Evolutionary conservation across 2,329 filamentous ascomycete species (phyloP), one percentile per base, ranked within the genome.

Genomic region (Calonectria naviculata): DNA sequence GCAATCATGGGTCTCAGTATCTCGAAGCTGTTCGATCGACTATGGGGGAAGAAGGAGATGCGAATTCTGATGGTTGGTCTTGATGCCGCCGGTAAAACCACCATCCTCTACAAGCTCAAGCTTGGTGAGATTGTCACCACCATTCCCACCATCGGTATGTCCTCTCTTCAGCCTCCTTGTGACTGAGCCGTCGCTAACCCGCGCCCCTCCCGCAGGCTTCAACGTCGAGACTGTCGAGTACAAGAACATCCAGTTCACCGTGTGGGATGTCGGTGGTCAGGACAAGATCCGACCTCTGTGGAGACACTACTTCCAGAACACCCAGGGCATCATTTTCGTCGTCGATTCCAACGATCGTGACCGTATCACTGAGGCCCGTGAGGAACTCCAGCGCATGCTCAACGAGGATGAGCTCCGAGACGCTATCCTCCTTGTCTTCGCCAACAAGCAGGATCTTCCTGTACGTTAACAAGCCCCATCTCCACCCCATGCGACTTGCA

Each of bases 41-140:
- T 98, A 86, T 98, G 95, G 93, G 95, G 96, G 83, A 98, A 98
- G 93, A 98, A 98, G 93, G 97, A 99, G 92, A 99, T 99, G 97
- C 93, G 97, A 90, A 98, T 99, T 89, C 87, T 99, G 87, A 99
- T 99, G 97, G 95, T 99, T 81, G 97, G 97, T 91, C 93, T 99
- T 82, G 97, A 99, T 87, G 97, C 97, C 82, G 97, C 97, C 86
- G 97, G 97, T 93, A 99, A 99, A 92, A 99, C 97, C 83, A 99
- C 97, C 81, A 99, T 99, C 84, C 93, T 99, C 80, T 99, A 99
- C 90, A 99, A 99, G 92, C 93, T 99, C 86, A 99, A 99, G 92
- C 94, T 99, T 83, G 96, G 97, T 88, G 94, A 98, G 90, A 97
- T 97, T 84, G 97, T 98, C 85, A 98, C 97, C 83, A 99, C 97